Evolutionary conservation across 192 early-diverging fungal genomes (phyloP).

Genomic region (Coemansia sp.): DNA sequence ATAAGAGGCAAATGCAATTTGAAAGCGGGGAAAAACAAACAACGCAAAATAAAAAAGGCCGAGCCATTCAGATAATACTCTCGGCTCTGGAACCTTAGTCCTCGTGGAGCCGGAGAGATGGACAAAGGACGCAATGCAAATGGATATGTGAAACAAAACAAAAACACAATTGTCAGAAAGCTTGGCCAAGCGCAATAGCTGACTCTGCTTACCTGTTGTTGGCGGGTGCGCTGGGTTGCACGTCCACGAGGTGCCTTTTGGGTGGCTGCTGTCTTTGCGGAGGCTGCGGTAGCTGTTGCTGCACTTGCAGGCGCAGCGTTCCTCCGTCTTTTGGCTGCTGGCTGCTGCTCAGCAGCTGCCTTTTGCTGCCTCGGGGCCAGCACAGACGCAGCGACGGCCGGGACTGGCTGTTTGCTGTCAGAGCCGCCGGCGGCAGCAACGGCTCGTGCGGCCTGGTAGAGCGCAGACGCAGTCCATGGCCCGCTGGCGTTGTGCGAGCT

Average conservation of each 20-base stretch:
- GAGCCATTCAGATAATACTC: too few relatives aligned
- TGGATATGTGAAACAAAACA: too few relatives aligned
- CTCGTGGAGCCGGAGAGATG: too few relatives aligned
- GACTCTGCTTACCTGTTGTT: constrained; percentile 19
- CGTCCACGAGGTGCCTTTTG: constrained; percentile 31
- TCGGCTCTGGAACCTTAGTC: too few relatives aligned
- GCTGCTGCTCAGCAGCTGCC: constrained; percentile 15
- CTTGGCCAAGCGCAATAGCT: not conserved
- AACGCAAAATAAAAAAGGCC: too few relatives aligned
- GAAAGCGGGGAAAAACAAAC: too few relatives aligned
- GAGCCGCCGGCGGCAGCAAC: constrained; percentile 33
- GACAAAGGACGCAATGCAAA: too few relatives aligned
- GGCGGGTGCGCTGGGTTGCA: constrained; percentile 31
- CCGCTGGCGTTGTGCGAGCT: constrained; percentile 17
- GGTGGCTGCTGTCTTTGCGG: constrained; percentile 19
- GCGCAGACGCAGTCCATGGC: constrained; percentile 33
- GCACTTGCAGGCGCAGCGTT: constrained; percentile 31
- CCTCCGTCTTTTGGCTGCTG: constrained; percentile 40
- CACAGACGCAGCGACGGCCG: constrained; percentile 2
- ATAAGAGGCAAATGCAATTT: too few relatives aligned
- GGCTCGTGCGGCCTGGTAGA: constrained; percentile 51
- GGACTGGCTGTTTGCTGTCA: constrained; percentile 1
- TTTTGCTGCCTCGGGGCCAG: constrained; percentile 5
- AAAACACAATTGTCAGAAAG: not conserved
- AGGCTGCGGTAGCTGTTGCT: constrained; percentile 13